Percentiles rank a stretch among this genome's conserved stretches.
These are phyloP conservation scores for Pseudopediastrum boryanum DNA, from an alignment of 139 green algal species.

Conservation along the genomic window DNA sequence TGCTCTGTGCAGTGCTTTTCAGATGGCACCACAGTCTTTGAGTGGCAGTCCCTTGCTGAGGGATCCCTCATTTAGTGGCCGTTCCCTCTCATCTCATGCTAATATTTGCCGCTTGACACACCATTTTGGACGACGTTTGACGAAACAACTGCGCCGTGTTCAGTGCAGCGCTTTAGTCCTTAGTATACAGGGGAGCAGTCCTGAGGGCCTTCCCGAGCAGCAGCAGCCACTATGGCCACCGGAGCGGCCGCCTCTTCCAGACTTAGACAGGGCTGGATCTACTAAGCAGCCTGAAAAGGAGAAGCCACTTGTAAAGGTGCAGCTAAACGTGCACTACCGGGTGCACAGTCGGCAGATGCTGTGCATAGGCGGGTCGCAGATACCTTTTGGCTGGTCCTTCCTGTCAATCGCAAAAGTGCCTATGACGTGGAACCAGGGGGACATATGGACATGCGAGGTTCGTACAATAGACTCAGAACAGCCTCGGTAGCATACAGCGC, in stretches of 20 bases:
- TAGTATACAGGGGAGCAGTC: no score
- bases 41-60: no score
- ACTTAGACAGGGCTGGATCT: conserved; percentile 34
- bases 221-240: no score
- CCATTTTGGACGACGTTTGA: no score
- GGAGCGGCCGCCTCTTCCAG: not conserved
- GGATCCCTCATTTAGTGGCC: no score
- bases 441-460: conserved; percentile 88
- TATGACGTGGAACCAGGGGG: conserved; percentile 84
- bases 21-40: no score
- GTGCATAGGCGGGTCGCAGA: conserved; percentile 83
- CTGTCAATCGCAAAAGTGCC: conserved; percentile 92
- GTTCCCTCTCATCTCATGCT: no score
- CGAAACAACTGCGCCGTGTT: no score
- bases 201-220: no score
- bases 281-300: conserved; percentile 45
- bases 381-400: conserved; percentile 92
- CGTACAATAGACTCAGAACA: not conserved
- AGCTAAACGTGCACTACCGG: conserved; percentile 80
- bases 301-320: conserved; percentile 68
- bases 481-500: not conserved
- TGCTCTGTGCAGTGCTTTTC: no score
- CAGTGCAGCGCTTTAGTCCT: no score
- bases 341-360: conserved; percentile 92
- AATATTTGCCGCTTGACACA: no score